Percentiles rank a stretch among this genome's conserved stretches.
phyloP scores from a whole-genome alignment of 2,329 filamentous ascomycete genomes.

The Parasarocladium wereldwijsianum region DNA sequence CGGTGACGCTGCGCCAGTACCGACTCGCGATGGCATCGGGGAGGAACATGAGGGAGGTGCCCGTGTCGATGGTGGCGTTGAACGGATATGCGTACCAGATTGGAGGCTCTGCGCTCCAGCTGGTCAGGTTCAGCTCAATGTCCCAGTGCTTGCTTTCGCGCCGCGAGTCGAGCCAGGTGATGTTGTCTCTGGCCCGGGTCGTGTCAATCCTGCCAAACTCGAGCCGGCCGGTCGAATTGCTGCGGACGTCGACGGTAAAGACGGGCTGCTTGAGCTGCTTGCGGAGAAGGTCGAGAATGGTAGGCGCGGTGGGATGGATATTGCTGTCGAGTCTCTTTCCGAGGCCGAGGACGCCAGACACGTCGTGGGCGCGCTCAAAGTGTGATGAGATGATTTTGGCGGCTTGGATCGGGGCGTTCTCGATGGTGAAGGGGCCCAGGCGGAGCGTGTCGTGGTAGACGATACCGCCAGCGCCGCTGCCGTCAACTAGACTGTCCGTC shows the following conservation, averaged over 20 bases:
- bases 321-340: conserved; percentile 30
- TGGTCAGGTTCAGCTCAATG: conserved; percentile 32
- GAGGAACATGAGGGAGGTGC: conserved; percentile 51
- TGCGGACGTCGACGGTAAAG: conserved; percentile 35
- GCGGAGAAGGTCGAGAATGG: conserved; percentile 29
- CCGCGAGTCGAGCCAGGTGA: conserved; percentile 26
- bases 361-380: conserved; percentile 24
- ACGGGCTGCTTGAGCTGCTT: conserved; percentile 23
- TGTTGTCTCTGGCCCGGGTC: conserved; percentile 20
- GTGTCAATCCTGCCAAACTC: conserved; percentile 35
- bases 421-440: conserved; percentile 28
- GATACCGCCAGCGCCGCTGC: conserved; percentile 27
- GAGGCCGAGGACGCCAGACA: conserved; percentile 38
- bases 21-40: conserved; percentile 36
- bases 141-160: conserved; percentile 23
- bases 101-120: conserved; percentile 27
- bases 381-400: conserved; percentile 26
- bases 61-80: conserved; percentile 51
- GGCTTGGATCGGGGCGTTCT: conserved; percentile 32
- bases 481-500: too few relatives aligned
- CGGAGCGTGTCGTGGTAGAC: conserved; percentile 35
- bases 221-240: conserved; percentile 31
- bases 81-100: conserved; percentile 32
- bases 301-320: conserved; percentile 24
- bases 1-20: conserved; percentile 43